These are phyloP conservation scores for Metarhizium sp. DNA, from an alignment of 2,329 filamentous ascomycete genomes.

Conservation along the genomic window DNA sequence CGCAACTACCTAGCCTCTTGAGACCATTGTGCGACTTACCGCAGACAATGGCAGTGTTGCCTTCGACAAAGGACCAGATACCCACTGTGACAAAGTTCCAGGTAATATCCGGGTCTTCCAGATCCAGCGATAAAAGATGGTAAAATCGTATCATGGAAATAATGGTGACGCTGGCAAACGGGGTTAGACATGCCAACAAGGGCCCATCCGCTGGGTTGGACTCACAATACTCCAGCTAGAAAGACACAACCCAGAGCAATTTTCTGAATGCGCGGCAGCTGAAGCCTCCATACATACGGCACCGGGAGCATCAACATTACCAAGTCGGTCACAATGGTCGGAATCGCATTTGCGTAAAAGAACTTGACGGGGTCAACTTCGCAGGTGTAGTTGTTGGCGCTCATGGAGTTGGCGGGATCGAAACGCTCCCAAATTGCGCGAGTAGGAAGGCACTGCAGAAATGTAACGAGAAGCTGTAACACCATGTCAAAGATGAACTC, in stretches of 20 bases:
- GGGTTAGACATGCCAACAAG: slow-evolving; percentile 20
- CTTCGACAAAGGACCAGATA: slow-evolving; percentile 30
- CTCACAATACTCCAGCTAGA: slow-evolving; percentile 24
- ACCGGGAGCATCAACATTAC: slow-evolving; percentile 35
- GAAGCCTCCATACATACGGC: slow-evolving; percentile 31
- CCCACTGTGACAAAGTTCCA: slow-evolving; percentile 21
- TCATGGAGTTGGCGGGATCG: slow-evolving; percentile 1
- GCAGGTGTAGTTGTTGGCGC: not conserved
- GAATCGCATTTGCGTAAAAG: slow-evolving; percentile 37
- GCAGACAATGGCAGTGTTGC: slow-evolving; percentile 29
- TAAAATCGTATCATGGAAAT: not conserved
- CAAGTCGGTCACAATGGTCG: slow-evolving; percentile 35
- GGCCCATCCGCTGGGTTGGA: slow-evolving; percentile 9
- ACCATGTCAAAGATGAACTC: not conserved
- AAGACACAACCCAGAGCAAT: slow-evolving; percentile 27
- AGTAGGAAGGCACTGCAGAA: slow-evolving; percentile 11
- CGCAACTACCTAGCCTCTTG: not conserved
- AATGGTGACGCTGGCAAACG: slow-evolving; percentile 4
- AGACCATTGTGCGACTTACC: slow-evolving; percentile 1
- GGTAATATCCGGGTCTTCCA: slow-evolving; percentile 17
- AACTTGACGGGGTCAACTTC: slow-evolving; percentile 32
- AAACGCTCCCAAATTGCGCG: slow-evolving; percentile 12
- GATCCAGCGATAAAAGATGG: not conserved
- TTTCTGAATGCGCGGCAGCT: slow-evolving; percentile 28
- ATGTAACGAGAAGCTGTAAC: slow-evolving; percentile 9